Base-by-base conservation (phyloP, 129 eudicot species). In the Apium graveolens region DNA sequence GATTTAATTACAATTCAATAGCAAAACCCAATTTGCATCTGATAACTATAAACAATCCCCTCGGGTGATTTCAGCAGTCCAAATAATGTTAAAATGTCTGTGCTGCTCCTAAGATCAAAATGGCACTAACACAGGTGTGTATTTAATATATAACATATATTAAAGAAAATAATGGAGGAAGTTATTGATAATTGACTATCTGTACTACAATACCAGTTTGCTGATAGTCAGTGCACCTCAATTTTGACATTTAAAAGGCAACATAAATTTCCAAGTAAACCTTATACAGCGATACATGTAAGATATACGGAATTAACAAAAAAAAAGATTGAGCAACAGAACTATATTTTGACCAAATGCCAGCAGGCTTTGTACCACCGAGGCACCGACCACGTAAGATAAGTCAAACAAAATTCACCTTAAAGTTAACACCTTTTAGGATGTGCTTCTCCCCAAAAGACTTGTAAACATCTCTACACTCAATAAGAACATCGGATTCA, bases 391-490 rank as follows among this genome's bases (percentile, higher is more conserved):
- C n/a, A n/a, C n/a, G n/a, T n/a, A n/a, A n/a, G n/a, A n/a, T n/a
- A n/a, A n/a, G n/a, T n/a, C n/a, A n/a, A n/a, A n/a, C n/a, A n/a
- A 18, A 69, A 32, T 32, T 76, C 42, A 91, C 97, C 97, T 89
- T 87, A 68, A 91, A 89, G 87, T 87, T 91, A 10, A 91, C 88
- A 79, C 97, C 97, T 84, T 81, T 87, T 81, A 91, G 79, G 78
- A 91, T 91, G 76, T 87, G 93, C 84, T 91, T 91, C 78, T 86
- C 89, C 65, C 97, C 97, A 83, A 89, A 91, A 68, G 97, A 91
- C 86, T 91, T 91, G 86, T 86, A 87, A 24, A 91, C 92, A 83
- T 91, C 86, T 87, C 87, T 87, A 76, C 97, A 91, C 81, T 91
- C 94, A 62, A 91, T 86, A 42, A 91, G 92, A 73, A 89, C 90